phyloP scores from a whole-genome alignment of 1,139 yeast genomes.

The Diutina mesorugosa region DNA sequence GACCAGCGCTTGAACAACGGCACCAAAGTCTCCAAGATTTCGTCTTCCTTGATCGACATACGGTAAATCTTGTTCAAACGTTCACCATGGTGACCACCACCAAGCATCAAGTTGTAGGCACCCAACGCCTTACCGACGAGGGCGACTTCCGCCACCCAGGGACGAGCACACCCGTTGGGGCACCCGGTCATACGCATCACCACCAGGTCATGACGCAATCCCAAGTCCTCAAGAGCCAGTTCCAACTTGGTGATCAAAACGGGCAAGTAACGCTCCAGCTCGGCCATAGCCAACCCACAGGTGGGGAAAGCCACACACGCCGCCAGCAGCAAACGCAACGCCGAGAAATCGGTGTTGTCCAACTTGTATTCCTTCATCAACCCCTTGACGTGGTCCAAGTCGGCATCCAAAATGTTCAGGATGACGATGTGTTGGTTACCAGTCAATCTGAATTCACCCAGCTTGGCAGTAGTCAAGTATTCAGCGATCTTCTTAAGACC shows the following conservation, averaged over 20 bases:
- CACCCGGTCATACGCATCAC: slow-evolving; percentile 99
- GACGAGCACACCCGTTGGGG: slow-evolving; percentile 98
- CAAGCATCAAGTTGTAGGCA: slow-evolving; percentile 86
- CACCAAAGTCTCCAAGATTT: slow-evolving; percentile 61
- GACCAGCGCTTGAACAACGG: slow-evolving; percentile 94
- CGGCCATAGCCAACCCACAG: slow-evolving; percentile 98
- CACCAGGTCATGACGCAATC: slow-evolving; percentile 86
- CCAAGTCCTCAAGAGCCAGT: slow-evolving; percentile 75
- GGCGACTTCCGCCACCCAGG: slow-evolving; percentile 96
- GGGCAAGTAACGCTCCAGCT: slow-evolving; percentile 91
- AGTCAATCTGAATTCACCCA: slow-evolving; percentile 85
- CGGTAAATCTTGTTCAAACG: slow-evolving; percentile 84
- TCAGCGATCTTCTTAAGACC: slow-evolving; percentile 76
- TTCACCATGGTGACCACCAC: slow-evolving; percentile 94
- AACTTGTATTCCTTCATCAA: slow-evolving; percentile 63
- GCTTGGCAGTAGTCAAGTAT: slow-evolving; percentile 34
- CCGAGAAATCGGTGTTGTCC: slow-evolving; percentile 76
- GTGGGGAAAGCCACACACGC: slow-evolving; percentile 99
- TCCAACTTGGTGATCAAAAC: slow-evolving; percentile 71
- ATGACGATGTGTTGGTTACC: slow-evolving; percentile 90
- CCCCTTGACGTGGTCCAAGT: slow-evolving; percentile 48
- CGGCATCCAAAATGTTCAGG: slow-evolving; percentile 59
- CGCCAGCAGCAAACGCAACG: slow-evolving; percentile 78
- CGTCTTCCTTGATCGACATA: slow-evolving; percentile 84
- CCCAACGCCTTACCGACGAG: slow-evolving; percentile 92